phyloP scores from a whole-genome alignment of 352 stramenopile genomes.

The Pseudoperonospora humuli region DNA sequence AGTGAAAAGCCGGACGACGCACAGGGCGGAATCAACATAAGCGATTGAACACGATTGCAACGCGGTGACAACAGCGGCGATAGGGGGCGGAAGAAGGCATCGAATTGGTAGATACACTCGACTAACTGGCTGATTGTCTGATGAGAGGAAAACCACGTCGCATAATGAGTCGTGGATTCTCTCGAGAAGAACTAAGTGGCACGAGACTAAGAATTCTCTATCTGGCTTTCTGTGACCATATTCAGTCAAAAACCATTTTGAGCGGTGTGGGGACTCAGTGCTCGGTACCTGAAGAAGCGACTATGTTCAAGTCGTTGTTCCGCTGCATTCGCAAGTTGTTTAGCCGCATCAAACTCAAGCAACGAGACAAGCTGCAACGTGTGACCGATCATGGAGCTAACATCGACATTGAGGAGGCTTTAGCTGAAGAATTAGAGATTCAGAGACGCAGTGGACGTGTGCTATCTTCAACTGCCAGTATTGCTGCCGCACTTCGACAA shows the following conservation, averaged over 20 bases:
- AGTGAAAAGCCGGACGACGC: slow-evolving; percentile 13
- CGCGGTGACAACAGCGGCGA: slow-evolving; percentile 5
- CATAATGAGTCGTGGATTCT: slow-evolving; percentile 1
- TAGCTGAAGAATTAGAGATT: slow-evolving; percentile 27
- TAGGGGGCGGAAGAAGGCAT: slow-evolving; percentile 19
- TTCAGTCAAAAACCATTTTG: slow-evolving; percentile 2
- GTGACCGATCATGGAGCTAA: slow-evolving; percentile 20
- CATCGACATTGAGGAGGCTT: slow-evolving; percentile 33
- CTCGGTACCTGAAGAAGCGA: neutral
- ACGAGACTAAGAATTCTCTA: slow-evolving; percentile 4
- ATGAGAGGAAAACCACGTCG: slow-evolving; percentile 10
- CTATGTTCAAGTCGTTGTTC: slow-evolving; percentile 33
- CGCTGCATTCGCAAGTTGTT: slow-evolving; percentile 30
- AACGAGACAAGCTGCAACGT: slow-evolving; percentile 9
- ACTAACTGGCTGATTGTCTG: slow-evolving; percentile 1
- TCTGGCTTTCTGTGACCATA: neutral
- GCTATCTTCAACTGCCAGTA: slow-evolving; percentile 32
- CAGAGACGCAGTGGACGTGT: slow-evolving; percentile 26
- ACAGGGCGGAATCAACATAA: slow-evolving; percentile 4
- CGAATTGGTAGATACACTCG: slow-evolving; percentile 21
- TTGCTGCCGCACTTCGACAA: slow-evolving; percentile 29
- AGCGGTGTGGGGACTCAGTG: neutral
- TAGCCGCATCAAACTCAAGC: slow-evolving; percentile 22
- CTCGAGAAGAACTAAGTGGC: neutral
- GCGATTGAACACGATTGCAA: slow-evolving; percentile 10